Evolutionary conservation across 73 alveolate genomes (phyloP), one percentile per base, ranked within the genome.

Genomic region (Paramecium sonneborni): DNA sequence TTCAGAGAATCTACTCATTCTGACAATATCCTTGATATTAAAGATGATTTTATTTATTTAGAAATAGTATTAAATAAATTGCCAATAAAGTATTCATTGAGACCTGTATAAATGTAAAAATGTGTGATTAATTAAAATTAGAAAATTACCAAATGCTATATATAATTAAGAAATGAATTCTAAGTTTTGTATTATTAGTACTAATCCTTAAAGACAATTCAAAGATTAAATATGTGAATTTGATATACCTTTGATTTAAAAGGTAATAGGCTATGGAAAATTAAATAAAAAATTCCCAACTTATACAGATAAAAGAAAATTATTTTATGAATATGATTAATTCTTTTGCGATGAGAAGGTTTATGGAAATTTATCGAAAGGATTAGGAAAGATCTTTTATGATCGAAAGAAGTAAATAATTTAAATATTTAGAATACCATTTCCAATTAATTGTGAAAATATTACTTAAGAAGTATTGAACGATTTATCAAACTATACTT

Each of bases 291-390:
- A 92, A 18, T 95, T 43, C 82, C 85, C 67, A 18, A 85, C 93
- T 28, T 91, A 85, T 56, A 68, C 86, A 43, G 96, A 95, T 56
- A 95, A 93, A 94, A 84, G 95, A 30, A 74, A 93, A 86, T 85
- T 95, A 48, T 41, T 92, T 91, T 88, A 88, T 82, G 96, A 95
- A 82, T 94, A 94, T 92, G 99, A 97, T 88, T 70, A 92, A 85
- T 97, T 97, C 96, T 94, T 97, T 70, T 93, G 97, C 52, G 99
- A 97, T 90, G 38, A 93, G 70, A 92, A 98, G 57, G 94, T 97
- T 0, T 96, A 97, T 91, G 92, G 93, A 44, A 93, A 93, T 90
- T 93, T 96, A 38, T 95, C 97, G 44, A 94, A 95, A 85, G 48
- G 85, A 11, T 92, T 96, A 43, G 99, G 99, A 52, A 97, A 95